Evolutionary conservation across 768 basidiomycete genomes (phyloP).

Genomic region (Pleurotus tuber-regium): DNA sequence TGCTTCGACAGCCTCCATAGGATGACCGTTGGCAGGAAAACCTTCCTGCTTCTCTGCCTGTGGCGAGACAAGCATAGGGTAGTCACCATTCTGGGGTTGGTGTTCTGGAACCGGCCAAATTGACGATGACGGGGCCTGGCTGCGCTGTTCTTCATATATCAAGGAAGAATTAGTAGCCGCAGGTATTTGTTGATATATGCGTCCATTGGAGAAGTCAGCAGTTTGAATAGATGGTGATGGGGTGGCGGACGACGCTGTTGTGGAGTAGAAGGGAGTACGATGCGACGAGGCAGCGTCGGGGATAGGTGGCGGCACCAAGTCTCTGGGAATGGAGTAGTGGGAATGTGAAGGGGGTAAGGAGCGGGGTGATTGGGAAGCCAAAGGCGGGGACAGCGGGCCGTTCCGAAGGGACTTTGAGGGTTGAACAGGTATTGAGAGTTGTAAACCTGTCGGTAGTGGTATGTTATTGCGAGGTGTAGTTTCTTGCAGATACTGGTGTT

Average conservation of each 20-base stretch:
- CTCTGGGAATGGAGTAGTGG: constrained; percentile 13
- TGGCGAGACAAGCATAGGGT: constrained; percentile 62
- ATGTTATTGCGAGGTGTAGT: constrained; percentile 66
- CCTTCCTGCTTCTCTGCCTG: constrained; percentile 40
- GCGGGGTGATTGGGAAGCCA: constrained; percentile 29
- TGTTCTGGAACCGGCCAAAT: constrained; percentile 19
- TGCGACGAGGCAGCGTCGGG: constrained; percentile 50
- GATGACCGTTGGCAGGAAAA: constrained; percentile 44
- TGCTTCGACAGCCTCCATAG: constrained; percentile 18
- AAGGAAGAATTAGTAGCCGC: constrained; percentile 22
- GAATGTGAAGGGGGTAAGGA: constrained; percentile 30
- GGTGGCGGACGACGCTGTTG: constrained; percentile 12
- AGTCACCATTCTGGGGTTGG: constrained; percentile 28
- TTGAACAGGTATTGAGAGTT: constrained; percentile 28
- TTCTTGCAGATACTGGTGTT: constrained; percentile 87
- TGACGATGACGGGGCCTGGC: constrained; percentile 25
- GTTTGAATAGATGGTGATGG: constrained; percentile 11
- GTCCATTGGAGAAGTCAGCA: constrained; percentile 26
- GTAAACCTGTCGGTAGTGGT: constrained; percentile 55
- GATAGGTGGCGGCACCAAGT: constrained; percentile 33
- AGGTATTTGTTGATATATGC: constrained; percentile 31
- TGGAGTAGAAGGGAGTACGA: constrained; percentile 49
- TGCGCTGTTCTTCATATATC: constrained; percentile 24
- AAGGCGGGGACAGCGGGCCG: constrained; percentile 29
- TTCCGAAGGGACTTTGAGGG: constrained; percentile 31